These are phyloP conservation scores for Diddensiella transvaalensis DNA, from an alignment of 805 yeast genomes.

Conservation along the genomic window DNA sequence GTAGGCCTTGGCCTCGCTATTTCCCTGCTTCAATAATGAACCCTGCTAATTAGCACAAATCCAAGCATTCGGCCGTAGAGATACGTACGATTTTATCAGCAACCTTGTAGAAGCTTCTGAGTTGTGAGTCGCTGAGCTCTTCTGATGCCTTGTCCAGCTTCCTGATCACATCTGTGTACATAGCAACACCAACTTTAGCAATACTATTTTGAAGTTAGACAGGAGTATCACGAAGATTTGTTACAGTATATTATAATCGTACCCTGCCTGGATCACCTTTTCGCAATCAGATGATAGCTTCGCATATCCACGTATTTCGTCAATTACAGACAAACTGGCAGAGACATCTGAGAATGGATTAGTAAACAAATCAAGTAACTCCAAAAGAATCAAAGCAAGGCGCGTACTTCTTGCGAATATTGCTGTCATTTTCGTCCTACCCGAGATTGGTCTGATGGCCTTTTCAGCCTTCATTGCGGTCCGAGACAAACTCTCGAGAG, in stretches of 20 bases:
- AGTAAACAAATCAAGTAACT: slow-evolving; percentile 29
- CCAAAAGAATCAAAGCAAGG: slow-evolving; percentile 42
- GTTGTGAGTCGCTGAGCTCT: slow-evolving; percentile 26
- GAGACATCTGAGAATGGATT: slow-evolving; percentile 22
- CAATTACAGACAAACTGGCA: slow-evolving; percentile 27
- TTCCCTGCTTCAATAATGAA: slow-evolving; percentile 54
- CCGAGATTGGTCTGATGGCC: slow-evolving; percentile 68
- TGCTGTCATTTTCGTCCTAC: slow-evolving; percentile 55
- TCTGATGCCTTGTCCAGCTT: slow-evolving; percentile 25
- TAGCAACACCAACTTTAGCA: slow-evolving; percentile 22
- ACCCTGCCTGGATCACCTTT: slow-evolving; percentile 27
- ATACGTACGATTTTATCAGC: slow-evolving; percentile 41
- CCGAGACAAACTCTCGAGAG: slow-evolving; percentile 51
- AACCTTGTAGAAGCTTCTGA: slow-evolving; percentile 55
- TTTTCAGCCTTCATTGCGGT: slow-evolving; percentile 54
- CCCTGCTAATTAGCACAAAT: slow-evolving; percentile 35
- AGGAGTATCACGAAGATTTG: no score
- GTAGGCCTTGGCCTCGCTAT: slow-evolving; percentile 48
- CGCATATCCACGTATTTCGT: slow-evolving; percentile 39
- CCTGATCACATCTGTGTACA: slow-evolving; percentile 24
- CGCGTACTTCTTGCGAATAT: slow-evolving; percentile 56
- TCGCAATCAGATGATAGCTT: slow-evolving; percentile 42
- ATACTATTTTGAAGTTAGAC: background rate
- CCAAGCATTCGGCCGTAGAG: background rate
- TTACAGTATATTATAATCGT: no score